Evolutionary conservation across 1,139 yeast genomes (phyloP).

Genomic region (Magnusiomyces ingens): DNA sequence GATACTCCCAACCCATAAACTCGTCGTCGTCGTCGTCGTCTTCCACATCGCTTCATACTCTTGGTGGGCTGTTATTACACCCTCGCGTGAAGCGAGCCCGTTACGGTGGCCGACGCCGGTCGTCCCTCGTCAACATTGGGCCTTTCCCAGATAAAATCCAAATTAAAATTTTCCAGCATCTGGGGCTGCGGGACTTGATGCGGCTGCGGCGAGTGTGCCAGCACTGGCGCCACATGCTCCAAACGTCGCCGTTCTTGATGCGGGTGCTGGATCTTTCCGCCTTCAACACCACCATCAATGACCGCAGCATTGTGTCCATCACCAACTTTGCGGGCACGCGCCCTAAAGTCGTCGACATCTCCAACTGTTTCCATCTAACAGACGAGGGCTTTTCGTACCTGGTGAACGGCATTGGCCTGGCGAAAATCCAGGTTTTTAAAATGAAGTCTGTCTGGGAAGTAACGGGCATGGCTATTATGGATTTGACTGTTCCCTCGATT

Average conservation of each 20-base stretch:
- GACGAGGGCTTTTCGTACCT: constrained; percentile 67
- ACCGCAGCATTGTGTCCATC: constrained; percentile 48
- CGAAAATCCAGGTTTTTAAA: constrained; percentile 46
- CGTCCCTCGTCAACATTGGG: constrained; percentile 50
- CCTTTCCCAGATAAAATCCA: constrained; percentile 54
- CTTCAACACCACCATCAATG: constrained; percentile 56
- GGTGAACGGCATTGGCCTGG: constrained; percentile 64
- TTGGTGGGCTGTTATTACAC: constrained; percentile 15
- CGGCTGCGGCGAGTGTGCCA: constrained; percentile 48
- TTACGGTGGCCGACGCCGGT: constrained; percentile 44
- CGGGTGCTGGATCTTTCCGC: constrained; percentile 48
- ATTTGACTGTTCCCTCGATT: constrained; percentile 57
- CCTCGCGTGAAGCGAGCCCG: constrained; percentile 22
- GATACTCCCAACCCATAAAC: background rate
- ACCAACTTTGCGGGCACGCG: constrained; percentile 66
- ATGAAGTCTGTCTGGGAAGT: constrained; percentile 75
- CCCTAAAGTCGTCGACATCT: constrained; percentile 53
- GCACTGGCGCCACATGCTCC: constrained; percentile 62
- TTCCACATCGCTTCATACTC: background rate
- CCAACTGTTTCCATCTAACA: constrained; percentile 69
- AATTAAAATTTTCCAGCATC: constrained; percentile 45
- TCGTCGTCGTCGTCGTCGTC: constrained; percentile 3
- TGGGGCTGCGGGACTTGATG: constrained; percentile 54
- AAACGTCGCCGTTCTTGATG: constrained; percentile 48
- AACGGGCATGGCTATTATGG: constrained; percentile 76